These are phyloP conservation scores for Aspergillus nanangensis DNA, from an alignment of 495 filamentous ascomycete species.

Conservation along the genomic window DNA sequence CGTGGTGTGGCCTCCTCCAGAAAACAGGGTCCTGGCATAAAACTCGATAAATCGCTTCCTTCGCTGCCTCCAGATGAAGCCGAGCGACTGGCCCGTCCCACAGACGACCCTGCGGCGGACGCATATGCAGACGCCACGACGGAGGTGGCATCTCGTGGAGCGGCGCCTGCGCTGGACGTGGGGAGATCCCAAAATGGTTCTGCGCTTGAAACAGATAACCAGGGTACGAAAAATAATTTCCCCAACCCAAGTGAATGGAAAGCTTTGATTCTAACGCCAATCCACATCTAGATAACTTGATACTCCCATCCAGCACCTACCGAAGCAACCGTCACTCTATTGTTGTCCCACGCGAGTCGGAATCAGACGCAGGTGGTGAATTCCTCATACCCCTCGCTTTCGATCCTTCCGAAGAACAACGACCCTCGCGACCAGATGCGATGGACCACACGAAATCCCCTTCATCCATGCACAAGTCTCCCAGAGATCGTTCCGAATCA, in stretches of 20 bases:
- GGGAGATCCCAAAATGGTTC: constrained; percentile 16
- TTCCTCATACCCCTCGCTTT: constrained; percentile 90
- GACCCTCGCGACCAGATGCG: constrained; percentile 37
- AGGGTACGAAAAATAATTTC: constrained; percentile 18
- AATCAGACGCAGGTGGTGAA: constrained; percentile 58
- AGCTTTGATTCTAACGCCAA: background rate
- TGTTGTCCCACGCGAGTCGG: constrained; percentile 48
- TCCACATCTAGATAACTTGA: constrained; percentile 46
- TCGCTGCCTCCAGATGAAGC: constrained; percentile 74
- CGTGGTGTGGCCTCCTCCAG: constrained; percentile 48
- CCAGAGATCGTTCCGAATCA: constrained; percentile 11
- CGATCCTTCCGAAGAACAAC: constrained; percentile 69
- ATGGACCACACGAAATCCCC: constrained; percentile 13
- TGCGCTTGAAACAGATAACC: constrained; percentile 12
- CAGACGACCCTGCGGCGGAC: constrained; percentile 63
- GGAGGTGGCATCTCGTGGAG: constrained; percentile 65
- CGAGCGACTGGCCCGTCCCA: constrained; percentile 55
- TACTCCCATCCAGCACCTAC: constrained; percentile 72
- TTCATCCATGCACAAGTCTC: constrained; percentile 29
- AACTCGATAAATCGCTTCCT: constrained; percentile 90
- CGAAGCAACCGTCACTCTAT: constrained; percentile 68
- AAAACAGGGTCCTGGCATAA: constrained; percentile 55
- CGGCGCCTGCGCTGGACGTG: constrained; percentile 30
- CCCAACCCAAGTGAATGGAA: no score
- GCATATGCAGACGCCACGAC: constrained; percentile 62